These are phyloP conservation scores for Fusarium proliferatum DNA, from an alignment of 2,329 filamentous ascomycete genomes.

Conservation along the genomic window DNA sequence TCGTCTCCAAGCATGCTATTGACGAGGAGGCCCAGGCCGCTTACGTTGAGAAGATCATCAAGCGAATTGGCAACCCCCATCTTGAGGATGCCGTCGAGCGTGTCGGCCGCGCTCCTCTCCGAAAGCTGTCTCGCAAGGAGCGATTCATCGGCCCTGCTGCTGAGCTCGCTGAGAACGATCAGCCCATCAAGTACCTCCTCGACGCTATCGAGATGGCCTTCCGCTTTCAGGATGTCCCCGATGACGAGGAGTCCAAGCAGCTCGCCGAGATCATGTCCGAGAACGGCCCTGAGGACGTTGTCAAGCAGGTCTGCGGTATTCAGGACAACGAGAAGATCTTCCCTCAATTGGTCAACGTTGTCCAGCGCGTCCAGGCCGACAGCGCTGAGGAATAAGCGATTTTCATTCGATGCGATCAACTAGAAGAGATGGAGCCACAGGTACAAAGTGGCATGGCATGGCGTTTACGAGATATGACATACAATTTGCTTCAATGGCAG, in stretches of 20 bases:
- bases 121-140: slow-evolving; percentile 95
- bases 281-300: slow-evolving; percentile 77
- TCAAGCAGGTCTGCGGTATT: slow-evolving; percentile 84
- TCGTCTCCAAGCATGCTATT: slow-evolving; percentile 89
- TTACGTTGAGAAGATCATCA: slow-evolving; percentile 93
- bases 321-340: slow-evolving; percentile 82
- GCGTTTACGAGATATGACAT: slow-evolving; percentile 44
- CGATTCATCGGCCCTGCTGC: slow-evolving; percentile 93
- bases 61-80: slow-evolving; percentile 91
- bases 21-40: slow-evolving; percentile 77
- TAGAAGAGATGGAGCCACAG: slow-evolving; percentile 27
- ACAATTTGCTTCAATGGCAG: slow-evolving; percentile 31
- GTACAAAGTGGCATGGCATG: slow-evolving; percentile 28
- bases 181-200: slow-evolving; percentile 78
- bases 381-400: slow-evolving; percentile 57
- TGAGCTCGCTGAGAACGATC: slow-evolving; percentile 84
- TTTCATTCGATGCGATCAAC: background rate
- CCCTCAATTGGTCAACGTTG: slow-evolving; percentile 77
- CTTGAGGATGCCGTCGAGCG: slow-evolving; percentile 94
- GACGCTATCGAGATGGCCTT: slow-evolving; percentile 91
- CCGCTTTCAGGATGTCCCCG: slow-evolving; percentile 93
- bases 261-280: slow-evolving; percentile 87
- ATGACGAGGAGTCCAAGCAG: slow-evolving; percentile 88
- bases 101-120: slow-evolving; percentile 91
- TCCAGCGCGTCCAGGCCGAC: slow-evolving; percentile 84